These are phyloP conservation scores for Priceomyces fermenticarens DNA, from an alignment of 805 yeast species.

Conservation along the genomic window DNA sequence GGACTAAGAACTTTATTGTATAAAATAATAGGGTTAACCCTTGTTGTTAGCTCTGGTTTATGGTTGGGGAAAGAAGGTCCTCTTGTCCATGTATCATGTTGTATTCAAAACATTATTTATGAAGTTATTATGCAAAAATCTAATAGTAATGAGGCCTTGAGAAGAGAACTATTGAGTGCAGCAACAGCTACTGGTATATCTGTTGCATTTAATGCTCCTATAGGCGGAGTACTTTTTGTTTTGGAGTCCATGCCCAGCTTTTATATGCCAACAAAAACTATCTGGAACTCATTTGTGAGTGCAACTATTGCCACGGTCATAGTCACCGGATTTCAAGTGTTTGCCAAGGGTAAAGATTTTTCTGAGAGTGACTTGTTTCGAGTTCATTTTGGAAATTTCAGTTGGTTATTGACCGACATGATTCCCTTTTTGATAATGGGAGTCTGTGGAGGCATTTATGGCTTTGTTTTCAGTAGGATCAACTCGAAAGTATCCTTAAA, in stretches of 20 bases:
- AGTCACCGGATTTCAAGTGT: slow-evolving; percentile 38
- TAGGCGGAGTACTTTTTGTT: slow-evolving; percentile 82
- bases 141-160: slow-evolving; percentile 53
- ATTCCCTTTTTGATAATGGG: slow-evolving; percentile 75
- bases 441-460: slow-evolving; percentile 64
- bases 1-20: slow-evolving; percentile 48
- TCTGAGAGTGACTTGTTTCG: slow-evolving; percentile 52
- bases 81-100: slow-evolving; percentile 72
- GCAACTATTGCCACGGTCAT: slow-evolving; percentile 71
- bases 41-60: slow-evolving; percentile 71
- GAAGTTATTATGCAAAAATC: slow-evolving; percentile 26
- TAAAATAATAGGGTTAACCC: slow-evolving; percentile 56
- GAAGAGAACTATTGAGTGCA: slow-evolving; percentile 67
- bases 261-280: slow-evolving; percentile 57
- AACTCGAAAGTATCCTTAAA: slow-evolving; percentile 32
- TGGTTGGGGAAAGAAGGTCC: slow-evolving; percentile 92
- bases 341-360: slow-evolving; percentile 39
- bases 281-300: slow-evolving; percentile 84
- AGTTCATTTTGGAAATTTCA: slow-evolving; percentile 64
- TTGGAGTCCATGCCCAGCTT: slow-evolving; percentile 66
- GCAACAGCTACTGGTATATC: slow-evolving; percentile 83
- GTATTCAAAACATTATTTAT: slow-evolving; percentile 42
- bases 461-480: slow-evolving; percentile 48
- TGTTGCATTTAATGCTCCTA: slow-evolving; percentile 82
- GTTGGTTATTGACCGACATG: slow-evolving; percentile 70